Evolutionary conservation across 2,329 filamentous ascomycete species (phyloP), one percentile per base, ranked within the genome.

Genomic region (Fusarium austroafricanum): DNA sequence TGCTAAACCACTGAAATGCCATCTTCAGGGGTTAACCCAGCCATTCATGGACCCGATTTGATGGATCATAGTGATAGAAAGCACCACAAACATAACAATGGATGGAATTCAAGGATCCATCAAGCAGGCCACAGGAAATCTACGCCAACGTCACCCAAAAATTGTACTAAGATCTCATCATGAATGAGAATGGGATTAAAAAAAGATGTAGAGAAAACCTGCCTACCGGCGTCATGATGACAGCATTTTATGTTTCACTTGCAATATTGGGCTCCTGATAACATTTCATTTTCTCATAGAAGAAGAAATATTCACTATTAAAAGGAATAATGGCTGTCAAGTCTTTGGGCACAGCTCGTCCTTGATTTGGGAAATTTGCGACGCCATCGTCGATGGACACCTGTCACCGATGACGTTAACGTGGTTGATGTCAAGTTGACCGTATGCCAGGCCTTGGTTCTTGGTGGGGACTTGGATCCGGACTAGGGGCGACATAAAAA

Each of bases 321-420:
- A 38, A 40, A 44, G 44, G 11, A 7, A 47, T 9, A 38, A 55
- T 55, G 29, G 18, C 26, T 63, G 59, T 53, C 55, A 51, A 64
- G 66, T 44, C 56, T 56, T 55, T 35, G 23, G 40, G 60, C 38
- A 45, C 44, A 43, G 47, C 44, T 55, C 50, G 31, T 61, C 67
- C 67, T 71, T 70, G 67, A 68, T 71, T 70, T 57, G 54, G 51
- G 40, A 46, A 61, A 65, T 51, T 55, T 57, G 38, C 64, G 42
- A 58, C 59, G 64, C 67, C 42, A 70, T 65, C 28, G 29, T 68
- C 42, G 51, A 70, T 70, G 50, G 40, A 45, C 58, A 54, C 52
- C 47, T 54, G 52, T 54, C 55, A 50, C 47, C 43, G 63, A 70
- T 70, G 67, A 70, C 67, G 67, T 70, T 65, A 23, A 53, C 42